These are phyloP conservation scores for Diaporthe citriasiana DNA, from an alignment of 2,329 filamentous ascomycete species.

Conservation along the genomic window DNA sequence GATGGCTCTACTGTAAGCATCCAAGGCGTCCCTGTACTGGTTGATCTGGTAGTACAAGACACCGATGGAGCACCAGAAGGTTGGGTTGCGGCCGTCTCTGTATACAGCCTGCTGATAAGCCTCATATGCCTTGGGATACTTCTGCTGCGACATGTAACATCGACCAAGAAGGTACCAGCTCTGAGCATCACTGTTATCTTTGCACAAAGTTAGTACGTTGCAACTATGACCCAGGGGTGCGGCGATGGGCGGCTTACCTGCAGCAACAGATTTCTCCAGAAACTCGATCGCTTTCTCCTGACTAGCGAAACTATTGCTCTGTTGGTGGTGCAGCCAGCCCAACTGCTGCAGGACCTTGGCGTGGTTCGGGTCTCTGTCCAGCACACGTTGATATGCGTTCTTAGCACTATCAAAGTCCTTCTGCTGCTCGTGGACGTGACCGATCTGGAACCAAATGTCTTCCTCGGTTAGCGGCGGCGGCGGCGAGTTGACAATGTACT, in stretches of 20 bases:
- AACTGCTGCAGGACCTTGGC: conserved; percentile 98
- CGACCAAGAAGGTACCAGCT: conserved; percentile 98
- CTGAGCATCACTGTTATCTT: conserved; percentile 94
- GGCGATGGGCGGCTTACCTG: conserved; percentile 72
- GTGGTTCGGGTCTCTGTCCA: conserved; percentile 95
- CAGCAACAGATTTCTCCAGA: conserved; percentile 93
- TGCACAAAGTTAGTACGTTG: conserved; percentile 47
- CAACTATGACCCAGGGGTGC: conserved; percentile 38
- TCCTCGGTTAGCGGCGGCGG: conserved; percentile 94
- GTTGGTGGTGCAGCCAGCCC: conserved; percentile 97
- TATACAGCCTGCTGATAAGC: conserved; percentile 99
- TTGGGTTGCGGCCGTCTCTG: conserved; percentile 95
- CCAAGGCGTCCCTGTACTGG: conserved; percentile 96
- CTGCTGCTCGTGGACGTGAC: conserved; percentile 98
- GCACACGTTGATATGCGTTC: conserved; percentile 89
- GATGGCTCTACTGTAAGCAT: conserved; percentile 97
- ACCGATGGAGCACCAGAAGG: conserved; percentile 99
- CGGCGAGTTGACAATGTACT: conserved; percentile 95
- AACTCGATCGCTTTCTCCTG: conserved; percentile 98
- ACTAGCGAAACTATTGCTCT: conserved; percentile 90
- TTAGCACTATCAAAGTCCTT: conserved; percentile 98
- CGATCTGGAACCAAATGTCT: conserved; percentile 99
- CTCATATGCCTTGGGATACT: conserved; percentile 98
- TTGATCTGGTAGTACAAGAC: conserved; percentile 99
- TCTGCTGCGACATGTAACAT: conserved; percentile 99